Base-by-base conservation (phyloP, 2,329 filamentous ascomycete species). In the Tolypocladium pustulatum region DNA sequence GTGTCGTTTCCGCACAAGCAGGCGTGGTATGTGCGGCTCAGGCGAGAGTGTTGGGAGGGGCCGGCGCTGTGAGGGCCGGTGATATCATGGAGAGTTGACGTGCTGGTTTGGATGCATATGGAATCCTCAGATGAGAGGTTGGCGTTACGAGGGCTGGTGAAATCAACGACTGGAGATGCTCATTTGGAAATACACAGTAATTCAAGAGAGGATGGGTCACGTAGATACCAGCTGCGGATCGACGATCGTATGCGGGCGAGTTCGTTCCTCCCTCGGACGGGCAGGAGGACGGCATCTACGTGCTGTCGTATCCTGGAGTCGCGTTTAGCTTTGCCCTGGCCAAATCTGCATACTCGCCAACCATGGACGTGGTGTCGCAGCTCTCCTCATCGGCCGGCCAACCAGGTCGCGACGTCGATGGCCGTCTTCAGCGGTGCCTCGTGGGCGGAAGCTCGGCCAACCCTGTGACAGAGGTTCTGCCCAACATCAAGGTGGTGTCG, bases 1-100 rank as follows among this genome's bases (percentile, higher is more conserved):
- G 81, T 97, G 56, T 82, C 86, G 1, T 91, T 99, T 63, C 88
- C 91, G 1, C 92, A 97, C 71, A 99, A 99, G 73, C 91, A 96
- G 71, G 86, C 90, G 8, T 95, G 92, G 73, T 81, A 93, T 61
- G 88, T 96, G 74, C 88, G 88, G 67, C 81, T 96, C 62, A 81
- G 84, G 59, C 81, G 93, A 61, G 91, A 96, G 64, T 83, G 81
- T 25, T 97, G 91, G 88, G 82, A 88, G 53, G 85, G 84, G 0
- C 90, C 90, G 17, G 78, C 77, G 5, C 65, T 87, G 36, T 88
- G 57, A 64, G 53, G 51, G 6, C 27, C 7, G 8, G 2, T 5
- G 2, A 1, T 43, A 9, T 54, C n/a, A n/a, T 25, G 25, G 22
- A 4, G 56, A 32, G 36, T 22, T 20, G 56, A 56, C 41, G n/a